Conservation (phyloP, 495 filamentous ascomycete species). For the Lasiosphaeria hispida region DNA sequence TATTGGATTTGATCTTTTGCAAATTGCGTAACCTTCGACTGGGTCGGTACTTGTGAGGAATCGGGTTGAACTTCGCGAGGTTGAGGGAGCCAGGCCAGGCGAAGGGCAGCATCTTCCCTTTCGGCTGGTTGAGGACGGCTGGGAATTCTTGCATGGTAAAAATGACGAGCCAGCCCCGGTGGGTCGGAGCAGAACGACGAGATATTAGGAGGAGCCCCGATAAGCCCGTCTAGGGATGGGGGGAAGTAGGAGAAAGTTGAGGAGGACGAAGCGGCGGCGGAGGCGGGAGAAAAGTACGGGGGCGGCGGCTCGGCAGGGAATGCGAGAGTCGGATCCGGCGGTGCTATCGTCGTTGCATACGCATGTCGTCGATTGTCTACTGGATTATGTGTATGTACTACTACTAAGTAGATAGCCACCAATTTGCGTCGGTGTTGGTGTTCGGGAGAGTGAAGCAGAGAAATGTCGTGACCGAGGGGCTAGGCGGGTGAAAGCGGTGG, state of each 20-base stretch:
- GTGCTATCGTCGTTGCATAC: slow-evolving; percentile 28
- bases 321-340: slow-evolving; percentile 6
- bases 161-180: background rate
- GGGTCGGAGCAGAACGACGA: no score
- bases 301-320: background rate
- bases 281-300: background rate
- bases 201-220: no score
- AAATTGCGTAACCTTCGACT: slow-evolving; percentile 66
- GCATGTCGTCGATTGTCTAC: slow-evolving; percentile 17
- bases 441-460: background rate
- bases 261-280: background rate
- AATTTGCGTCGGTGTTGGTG: background rate
- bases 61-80: slow-evolving; percentile 41
- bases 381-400: background rate
- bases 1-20: slow-evolving; percentile 61
- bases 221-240: background rate
- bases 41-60: slow-evolving; percentile 71
- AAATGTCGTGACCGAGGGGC: background rate
- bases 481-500: slow-evolving; percentile 1
- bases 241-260: background rate
- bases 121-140: slow-evolving; percentile 23
- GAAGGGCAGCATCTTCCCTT: slow-evolving; percentile 32
- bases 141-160: slow-evolving; percentile 28
- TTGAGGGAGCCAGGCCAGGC: slow-evolving; percentile 27
- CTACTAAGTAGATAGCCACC: background rate